Base-by-base conservation (phyloP, 192 early-diverging fungal genomes). In the Linnemannia zychae region DNA sequence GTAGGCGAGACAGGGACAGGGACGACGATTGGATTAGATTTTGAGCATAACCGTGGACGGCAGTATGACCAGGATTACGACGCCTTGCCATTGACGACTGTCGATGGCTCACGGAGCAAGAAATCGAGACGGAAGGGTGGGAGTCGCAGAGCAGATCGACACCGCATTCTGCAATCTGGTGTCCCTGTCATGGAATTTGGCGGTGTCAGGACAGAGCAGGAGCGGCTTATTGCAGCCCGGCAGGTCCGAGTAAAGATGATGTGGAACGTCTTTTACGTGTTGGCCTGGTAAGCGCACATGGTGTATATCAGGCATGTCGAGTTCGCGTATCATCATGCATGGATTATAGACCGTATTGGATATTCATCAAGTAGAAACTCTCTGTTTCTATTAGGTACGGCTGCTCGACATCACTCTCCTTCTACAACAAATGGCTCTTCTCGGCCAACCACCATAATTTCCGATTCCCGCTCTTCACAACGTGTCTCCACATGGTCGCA, bases 341-440 rank as follows among this genome's bases (percentile, higher is more conserved):
- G 9, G 40, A 6, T 44, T 44, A 44, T 6, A 44, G 40, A 44
- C 40, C 40, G 9, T 50, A 31, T 63, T 63, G 57, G 28, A 63
- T 63, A 63, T 13, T 63, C 24, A 63, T 24, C 28, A 31, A 1
- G 31, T 31, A 33, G 24, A 13, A 31, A 15, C 37, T 20, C 24
- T 44, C 0, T 37, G 33, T 74, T 13, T 73, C 60, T 28, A 40
- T 52, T 75, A 85, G 83, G 83, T 85, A 85, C 37, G 77, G 77
- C 3, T 79, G 73, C 49, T 85, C 98, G 12, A 93, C 96, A 3
- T 79, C 92, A 17, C 89, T 99, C 17, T 94, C 94, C 6, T 90
- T 97, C 4, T 99, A 97, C 90, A 99, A 99, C 93, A 97, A 96
- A 71, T 99, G 96, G 96, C 90, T 99, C 72, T 97, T 99, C 88